A percentile compares a stretch with the other conserved stretches of the same genome.
phyloP scores from a whole-genome alignment of 2,329 filamentous ascomycete species.

The Ascochyta viciae-villosae region DNA sequence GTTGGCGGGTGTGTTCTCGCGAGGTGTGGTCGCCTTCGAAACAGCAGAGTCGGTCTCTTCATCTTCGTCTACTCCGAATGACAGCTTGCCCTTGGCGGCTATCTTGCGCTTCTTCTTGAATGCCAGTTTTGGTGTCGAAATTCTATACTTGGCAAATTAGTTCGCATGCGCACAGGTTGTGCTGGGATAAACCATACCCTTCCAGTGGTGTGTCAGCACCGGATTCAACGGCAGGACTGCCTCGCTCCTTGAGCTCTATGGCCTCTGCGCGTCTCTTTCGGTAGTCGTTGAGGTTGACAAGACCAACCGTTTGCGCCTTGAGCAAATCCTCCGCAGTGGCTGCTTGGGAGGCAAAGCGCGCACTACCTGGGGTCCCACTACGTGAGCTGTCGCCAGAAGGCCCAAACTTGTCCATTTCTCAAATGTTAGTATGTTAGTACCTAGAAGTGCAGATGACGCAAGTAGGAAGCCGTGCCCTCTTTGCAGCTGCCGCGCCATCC shows the following conservation, averaged over 20 bases:
- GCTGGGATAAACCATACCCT: constrained; percentile 59
- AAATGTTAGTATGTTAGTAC: not conserved
- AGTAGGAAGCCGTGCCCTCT: constrained; percentile 1
- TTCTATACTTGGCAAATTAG: constrained; percentile 67
- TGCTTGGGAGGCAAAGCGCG: constrained; percentile 77
- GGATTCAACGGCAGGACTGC: constrained; percentile 69
- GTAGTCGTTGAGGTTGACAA: constrained; percentile 91
- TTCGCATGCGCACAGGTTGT: constrained; percentile 10
- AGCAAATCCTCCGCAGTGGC: constrained; percentile 81
- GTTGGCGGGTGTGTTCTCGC: constrained; percentile 49
- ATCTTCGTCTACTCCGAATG: constrained; percentile 75
- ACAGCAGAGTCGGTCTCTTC: constrained; percentile 60
- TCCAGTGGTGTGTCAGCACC: constrained; percentile 63
- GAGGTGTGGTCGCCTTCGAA: constrained; percentile 48
- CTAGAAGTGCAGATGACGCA: not conserved
- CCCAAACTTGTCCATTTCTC: constrained; percentile 39
- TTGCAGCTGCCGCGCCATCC: constrained; percentile 3
- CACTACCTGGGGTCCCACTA: constrained; percentile 43
- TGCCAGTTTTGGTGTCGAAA: constrained; percentile 56
- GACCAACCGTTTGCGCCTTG: constrained; percentile 85
- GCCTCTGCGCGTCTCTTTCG: constrained; percentile 94
- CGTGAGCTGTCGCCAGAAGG: constrained; percentile 24
- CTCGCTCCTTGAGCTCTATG: constrained; percentile 87
- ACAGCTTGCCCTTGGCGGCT: constrained; percentile 66
- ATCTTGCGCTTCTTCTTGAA: constrained; percentile 65